Evolutionary conservation across 1,284 basidiomycete genomes (phyloP).

Genomic region (Mycena citricolor): DNA sequence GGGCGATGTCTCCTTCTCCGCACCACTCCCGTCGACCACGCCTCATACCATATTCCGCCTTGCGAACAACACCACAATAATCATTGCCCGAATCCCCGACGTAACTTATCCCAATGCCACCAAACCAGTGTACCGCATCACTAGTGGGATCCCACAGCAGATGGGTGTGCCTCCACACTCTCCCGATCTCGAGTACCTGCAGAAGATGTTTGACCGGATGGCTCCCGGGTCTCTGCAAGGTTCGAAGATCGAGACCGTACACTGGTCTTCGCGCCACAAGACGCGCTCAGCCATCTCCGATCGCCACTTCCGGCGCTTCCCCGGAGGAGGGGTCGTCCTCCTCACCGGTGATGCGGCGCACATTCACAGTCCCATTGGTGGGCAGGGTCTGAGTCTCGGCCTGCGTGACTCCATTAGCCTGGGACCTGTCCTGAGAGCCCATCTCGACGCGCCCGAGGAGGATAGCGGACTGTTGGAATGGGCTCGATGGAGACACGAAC

Average conservation of each 20-base stretch:
- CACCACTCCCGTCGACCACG: constrained; percentile 18
- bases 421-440: constrained; percentile 22
- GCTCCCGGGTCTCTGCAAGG: too few species aligned
- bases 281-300: constrained; percentile 39
- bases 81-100: constrained; percentile 29
- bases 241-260: constrained; percentile 30
- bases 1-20: constrained; percentile 36
- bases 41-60: constrained; percentile 13
- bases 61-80: constrained; percentile 25
- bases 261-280: constrained; percentile 39
- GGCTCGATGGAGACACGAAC: constrained; percentile 1
- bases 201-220: constrained; percentile 34
- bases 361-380: constrained; percentile 43
- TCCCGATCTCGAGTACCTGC: constrained; percentile 34
- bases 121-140: constrained; percentile 31
- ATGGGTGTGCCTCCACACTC: constrained; percentile 33
- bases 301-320: constrained; percentile 31
- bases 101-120: constrained; percentile 1
- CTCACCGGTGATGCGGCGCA: constrained; percentile 46
- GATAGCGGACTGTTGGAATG: constrained; percentile 7
- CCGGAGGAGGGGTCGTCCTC: constrained; percentile 30
- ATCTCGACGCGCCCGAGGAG: background rate
- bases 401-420: constrained; percentile 42
- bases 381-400: constrained; percentile 47
- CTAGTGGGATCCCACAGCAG: constrained; percentile 28